These are phyloP conservation scores for Amanita pallidorosea DNA, from an alignment of 768 basidiomycete species.

Conservation along the genomic window DNA sequence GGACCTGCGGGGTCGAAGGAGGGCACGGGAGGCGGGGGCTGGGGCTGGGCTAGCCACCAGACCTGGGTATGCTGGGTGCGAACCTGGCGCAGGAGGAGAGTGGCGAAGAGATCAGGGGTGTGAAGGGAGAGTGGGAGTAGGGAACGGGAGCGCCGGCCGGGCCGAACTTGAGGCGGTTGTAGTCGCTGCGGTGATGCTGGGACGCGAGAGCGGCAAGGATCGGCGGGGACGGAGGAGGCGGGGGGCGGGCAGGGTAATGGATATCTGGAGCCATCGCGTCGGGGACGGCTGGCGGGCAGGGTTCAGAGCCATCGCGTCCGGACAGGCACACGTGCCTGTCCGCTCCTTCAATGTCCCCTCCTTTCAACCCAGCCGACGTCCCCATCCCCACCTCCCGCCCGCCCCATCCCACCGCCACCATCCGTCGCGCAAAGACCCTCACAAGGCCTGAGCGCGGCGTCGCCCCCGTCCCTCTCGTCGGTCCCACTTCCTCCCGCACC, in stretches of 20 bases:
- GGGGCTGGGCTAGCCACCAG: constrained; percentile 40
- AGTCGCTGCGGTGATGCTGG: constrained; percentile 65
- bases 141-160: constrained; percentile 31
- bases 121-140: constrained; percentile 60
- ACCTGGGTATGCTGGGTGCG: constrained; percentile 21
- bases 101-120: constrained; percentile 44
- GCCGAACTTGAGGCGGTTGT: constrained; percentile 62
- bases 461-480: constrained; percentile 89
- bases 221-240: constrained; percentile 4
- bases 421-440: constrained; percentile 89
- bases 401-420: constrained; percentile 45
- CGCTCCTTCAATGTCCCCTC: constrained; percentile 33
- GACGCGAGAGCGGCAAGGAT: constrained; percentile 52
- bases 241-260: no score
- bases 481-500: constrained; percentile 36
- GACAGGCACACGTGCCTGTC: neutral
- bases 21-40: constrained; percentile 1
- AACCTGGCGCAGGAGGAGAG: constrained; percentile 43
- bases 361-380: constrained; percentile 50
- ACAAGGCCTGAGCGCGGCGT: constrained; percentile 93
- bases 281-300: neutral
- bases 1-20: neutral
- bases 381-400: constrained; percentile 59
- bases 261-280: neutral
- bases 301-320: neutral